Evolutionary conservation across 331 rosid genomes (phyloP).

Genomic region (Telfairia occidentalis): DNA sequence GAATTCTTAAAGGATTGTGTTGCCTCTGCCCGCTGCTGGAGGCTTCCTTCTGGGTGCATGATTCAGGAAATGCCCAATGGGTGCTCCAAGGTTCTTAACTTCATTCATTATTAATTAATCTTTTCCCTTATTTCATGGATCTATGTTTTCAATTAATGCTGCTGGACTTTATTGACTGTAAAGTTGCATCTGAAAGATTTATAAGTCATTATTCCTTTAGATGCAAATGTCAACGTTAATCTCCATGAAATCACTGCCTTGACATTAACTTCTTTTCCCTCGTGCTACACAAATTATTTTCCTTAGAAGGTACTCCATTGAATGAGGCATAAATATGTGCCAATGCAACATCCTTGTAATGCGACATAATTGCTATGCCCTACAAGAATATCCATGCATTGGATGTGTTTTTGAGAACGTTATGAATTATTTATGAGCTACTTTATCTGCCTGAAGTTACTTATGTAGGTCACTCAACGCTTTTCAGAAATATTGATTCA

Average conservation of each 20-base stretch:
- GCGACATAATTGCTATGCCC: background rate
- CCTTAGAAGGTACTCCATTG: conserved; percentile 1
- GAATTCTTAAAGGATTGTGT: conserved; percentile 15
- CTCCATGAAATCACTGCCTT: background rate
- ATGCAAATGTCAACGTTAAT: background rate
- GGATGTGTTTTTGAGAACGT: background rate
- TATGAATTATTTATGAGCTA: background rate
- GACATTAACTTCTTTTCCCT: background rate
- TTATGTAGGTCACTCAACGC: background rate
- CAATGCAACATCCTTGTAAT: background rate
- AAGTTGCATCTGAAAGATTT: background rate
- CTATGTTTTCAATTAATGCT: background rate
- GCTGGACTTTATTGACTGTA: background rate
- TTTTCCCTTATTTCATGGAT: background rate
- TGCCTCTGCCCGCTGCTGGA: conserved; percentile 29
- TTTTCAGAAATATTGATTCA: background rate
- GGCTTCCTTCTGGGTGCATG: conserved; percentile 73
- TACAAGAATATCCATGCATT: background rate
- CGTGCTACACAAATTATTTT: background rate
- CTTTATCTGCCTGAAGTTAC: background rate
- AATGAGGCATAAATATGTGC: background rate
- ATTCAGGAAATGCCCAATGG: conserved; percentile 39
- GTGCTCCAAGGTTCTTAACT: conserved; percentile 34
- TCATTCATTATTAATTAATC: background rate
- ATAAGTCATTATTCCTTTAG: background rate